Conservation (phyloP, 139 green algal species). For the Closterium sp. region DNA sequence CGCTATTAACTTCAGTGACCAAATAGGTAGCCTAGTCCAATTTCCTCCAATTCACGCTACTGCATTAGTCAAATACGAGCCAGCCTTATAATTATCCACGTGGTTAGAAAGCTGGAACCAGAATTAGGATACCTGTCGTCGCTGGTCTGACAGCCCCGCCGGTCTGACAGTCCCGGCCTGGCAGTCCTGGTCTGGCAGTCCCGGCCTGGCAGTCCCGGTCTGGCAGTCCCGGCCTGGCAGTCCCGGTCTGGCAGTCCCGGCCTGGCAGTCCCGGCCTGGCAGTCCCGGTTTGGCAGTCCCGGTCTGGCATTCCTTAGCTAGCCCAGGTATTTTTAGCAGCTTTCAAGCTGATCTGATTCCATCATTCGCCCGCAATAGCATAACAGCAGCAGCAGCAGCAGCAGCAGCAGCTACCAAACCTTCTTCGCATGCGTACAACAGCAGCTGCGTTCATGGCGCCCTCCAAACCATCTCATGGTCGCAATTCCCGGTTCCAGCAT, state of each 20-base stretch:
- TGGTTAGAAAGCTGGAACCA: too few relatives aligned
- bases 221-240: too few relatives aligned
- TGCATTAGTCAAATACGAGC: not conserved
- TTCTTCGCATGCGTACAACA: not conserved
- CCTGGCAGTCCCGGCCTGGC: too few relatives aligned
- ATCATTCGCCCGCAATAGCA: not conserved
- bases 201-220: too few relatives aligned
- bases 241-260: too few relatives aligned
- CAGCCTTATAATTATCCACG: not conserved
- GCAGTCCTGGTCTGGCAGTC: too few relatives aligned
- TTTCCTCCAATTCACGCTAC: too few relatives aligned
- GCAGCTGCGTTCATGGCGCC: not conserved
- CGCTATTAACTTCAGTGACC: too few relatives aligned
- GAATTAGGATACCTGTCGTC: too few relatives aligned
- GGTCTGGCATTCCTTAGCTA: not conserved
- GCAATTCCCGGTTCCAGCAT: not conserved
- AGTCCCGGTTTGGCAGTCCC: too few relatives aligned
- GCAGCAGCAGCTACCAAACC: not conserved
- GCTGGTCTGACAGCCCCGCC: not conserved
- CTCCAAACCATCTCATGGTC: not conserved
- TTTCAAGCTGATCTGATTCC: not conserved
- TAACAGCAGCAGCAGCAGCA: too few relatives aligned
- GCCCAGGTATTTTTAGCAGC: not conserved
- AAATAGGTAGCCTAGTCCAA: too few relatives aligned
- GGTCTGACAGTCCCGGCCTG: not conserved